Base-by-base conservation (phyloP, 176 grass and related monocot species). In the Themeda triandra region DNA sequence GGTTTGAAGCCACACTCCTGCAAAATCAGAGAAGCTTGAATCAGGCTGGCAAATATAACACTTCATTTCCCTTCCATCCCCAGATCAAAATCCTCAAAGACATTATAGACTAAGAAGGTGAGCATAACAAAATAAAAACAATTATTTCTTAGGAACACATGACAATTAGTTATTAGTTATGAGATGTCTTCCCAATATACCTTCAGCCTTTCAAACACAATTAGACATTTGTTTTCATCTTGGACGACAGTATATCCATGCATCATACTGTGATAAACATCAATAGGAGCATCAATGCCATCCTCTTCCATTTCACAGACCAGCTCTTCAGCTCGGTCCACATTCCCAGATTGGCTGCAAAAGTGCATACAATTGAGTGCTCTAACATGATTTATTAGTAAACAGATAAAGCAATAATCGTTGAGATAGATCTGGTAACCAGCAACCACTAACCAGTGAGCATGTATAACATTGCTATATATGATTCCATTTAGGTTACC, bases 221-320 rank as follows among this genome's bases (percentile, higher is more conserved):
- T 81, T 90, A 99, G 68, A 63, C 93, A 92, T 86, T 99, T 99
- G 14, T 92, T 87, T 71, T 99, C 93, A 79, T 99, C 82, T 42
- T 90, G 91, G 87, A 73, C 67, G 45, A 88, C 86, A 84, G 91
- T 99, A 72, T 99, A 99, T 86, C 96, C 96, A 91, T 99, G 93
- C 93, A 99, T 96, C 93, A 99, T 96, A 83, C 89, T 94, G n/a
- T 99, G 96, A 78, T 96, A 96, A 90, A 92, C 79, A 84, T 94
- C 91, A 84, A 94, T 75, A 68, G 91, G 91, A 83, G 91, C 91
- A 72, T 99, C 96, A 71, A 96, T 95, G 23, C 96, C 96, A 69
- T 92, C 81, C 81, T 96, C 92, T 91, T 99, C 96, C 96, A 99
- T 94, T 92, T 94, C 93, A 12, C 69, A 45, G 30, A 99, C 96